Evolutionary conservation across 768 basidiomycete genomes (phyloP).

Genomic region (Tephrocybe sp.): DNA sequence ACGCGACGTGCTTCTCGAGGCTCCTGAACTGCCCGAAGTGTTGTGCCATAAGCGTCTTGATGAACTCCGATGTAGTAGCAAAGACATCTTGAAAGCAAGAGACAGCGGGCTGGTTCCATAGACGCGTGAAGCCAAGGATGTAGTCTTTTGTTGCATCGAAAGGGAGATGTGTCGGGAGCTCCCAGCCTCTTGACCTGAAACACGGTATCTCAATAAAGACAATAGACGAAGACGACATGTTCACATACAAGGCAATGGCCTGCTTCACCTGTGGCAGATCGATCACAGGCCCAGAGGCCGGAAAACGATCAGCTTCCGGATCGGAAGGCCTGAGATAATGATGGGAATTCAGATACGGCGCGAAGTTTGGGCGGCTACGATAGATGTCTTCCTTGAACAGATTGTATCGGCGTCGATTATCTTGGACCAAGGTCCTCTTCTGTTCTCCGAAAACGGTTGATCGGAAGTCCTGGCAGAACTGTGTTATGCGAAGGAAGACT

Average conservation of each 20-base stretch:
- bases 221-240: not conserved
- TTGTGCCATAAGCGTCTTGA: slow-evolving; percentile 18
- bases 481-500: slow-evolving; percentile 40
- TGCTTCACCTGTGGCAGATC: not conserved
- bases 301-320: not conserved
- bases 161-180: slow-evolving; percentile 34
- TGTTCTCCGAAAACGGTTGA: slow-evolving; percentile 30
- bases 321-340: not conserved
- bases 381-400: slow-evolving; percentile 34
- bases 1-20: slow-evolving; percentile 28
- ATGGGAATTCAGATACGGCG: slow-evolving; percentile 1
- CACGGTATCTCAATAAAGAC: not conserved
- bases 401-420: slow-evolving; percentile 30
- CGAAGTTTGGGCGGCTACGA: slow-evolving; percentile 42
- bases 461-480: slow-evolving; percentile 42
- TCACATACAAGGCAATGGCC: not conserved
- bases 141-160: slow-evolving; percentile 32
- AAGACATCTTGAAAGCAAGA: slow-evolving; percentile 31
- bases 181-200: slow-evolving; percentile 35
- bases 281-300: not conserved
- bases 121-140: slow-evolving; percentile 23
- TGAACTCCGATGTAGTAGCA: slow-evolving; percentile 4
- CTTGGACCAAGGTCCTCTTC: slow-evolving; percentile 35
- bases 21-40: slow-evolving; percentile 32
- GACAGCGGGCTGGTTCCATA: slow-evolving; percentile 28